Evolutionary conservation across 306 rosid genomes (phyloP).

Genomic region (Biancaea sappan): DNA sequence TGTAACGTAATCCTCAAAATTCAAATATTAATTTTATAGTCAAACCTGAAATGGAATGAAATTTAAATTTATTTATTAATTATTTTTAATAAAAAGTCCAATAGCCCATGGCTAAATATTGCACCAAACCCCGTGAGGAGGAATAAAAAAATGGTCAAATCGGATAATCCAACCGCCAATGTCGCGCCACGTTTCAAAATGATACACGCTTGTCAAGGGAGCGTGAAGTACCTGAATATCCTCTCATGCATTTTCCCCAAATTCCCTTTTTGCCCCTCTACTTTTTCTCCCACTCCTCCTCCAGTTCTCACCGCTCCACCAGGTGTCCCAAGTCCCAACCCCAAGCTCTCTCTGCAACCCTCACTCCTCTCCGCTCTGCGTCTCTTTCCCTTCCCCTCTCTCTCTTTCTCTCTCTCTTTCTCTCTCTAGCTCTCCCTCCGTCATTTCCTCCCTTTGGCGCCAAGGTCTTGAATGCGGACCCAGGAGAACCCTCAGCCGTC

Average conservation of each 20-base stretch:
- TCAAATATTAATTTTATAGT: too few species aligned
- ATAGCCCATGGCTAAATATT: too few species aligned
- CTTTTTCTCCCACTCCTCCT: background rate
- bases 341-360: conserved; percentile 10
- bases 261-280: conserved; percentile 42
- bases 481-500: background rate
- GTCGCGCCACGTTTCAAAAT: conserved; percentile 32
- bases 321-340: too few species aligned
- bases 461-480: background rate
- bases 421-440: background rate
- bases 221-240: conserved; percentile 36
- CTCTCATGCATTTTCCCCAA: background rate
- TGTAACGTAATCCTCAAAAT: too few species aligned
- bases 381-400: background rate
- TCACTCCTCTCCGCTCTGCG: background rate
- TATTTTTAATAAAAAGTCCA: too few species aligned
- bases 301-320: too few species aligned
- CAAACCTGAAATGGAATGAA: too few species aligned
- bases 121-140: background rate
- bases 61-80: too few species aligned
- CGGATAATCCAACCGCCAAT: background rate
- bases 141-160: background rate
- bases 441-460: background rate
- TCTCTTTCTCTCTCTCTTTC: background rate
- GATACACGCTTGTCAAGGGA: background rate